phyloP scores from a whole-genome alignment of 1,139 yeast genomes.

The Debaryomyces nepalensis region DNA sequence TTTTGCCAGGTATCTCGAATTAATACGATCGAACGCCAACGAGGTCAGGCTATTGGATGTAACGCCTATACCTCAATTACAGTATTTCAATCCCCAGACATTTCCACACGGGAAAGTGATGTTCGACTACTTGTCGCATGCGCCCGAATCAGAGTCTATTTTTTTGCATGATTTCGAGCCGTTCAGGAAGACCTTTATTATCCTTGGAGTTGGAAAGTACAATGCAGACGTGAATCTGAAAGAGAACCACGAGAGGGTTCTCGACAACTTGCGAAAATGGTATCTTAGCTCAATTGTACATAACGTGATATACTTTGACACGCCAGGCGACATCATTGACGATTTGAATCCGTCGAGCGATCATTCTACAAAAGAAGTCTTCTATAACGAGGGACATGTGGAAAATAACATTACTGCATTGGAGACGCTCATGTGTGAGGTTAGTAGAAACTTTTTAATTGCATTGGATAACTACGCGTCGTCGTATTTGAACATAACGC shows the following conservation, averaged over 20 bases:
- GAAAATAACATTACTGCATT: constrained; percentile 43
- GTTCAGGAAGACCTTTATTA: constrained; percentile 71
- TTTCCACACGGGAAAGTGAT: constrained; percentile 77
- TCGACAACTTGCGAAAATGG: constrained; percentile 23
- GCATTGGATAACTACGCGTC: constrained; percentile 71
- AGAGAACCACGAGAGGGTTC: constrained; percentile 11
- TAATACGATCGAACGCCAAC: constrained; percentile 49
- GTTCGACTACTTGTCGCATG: constrained; percentile 56
- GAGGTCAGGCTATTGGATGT: constrained; percentile 79
- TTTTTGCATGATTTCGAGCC: constrained; percentile 90
- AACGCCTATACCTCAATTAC: constrained; percentile 61
- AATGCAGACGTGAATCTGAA: constrained; percentile 22
- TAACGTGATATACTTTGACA: constrained; percentile 61
- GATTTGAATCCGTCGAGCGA: constrained; percentile 24
- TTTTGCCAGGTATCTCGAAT: constrained; percentile 52
- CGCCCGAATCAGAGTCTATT: constrained; percentile 59
- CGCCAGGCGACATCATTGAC: constrained; percentile 37
- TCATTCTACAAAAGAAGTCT: constrained; percentile 27
- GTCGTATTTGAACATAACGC: constrained; percentile 70
- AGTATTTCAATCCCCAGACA: constrained; percentile 78
- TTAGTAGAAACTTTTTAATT: constrained; percentile 65
- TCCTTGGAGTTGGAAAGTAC: constrained; percentile 65
- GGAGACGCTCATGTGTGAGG: constrained; percentile 75
- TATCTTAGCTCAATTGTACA: constrained; percentile 70
- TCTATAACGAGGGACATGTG: constrained; percentile 29